Base-by-base conservation (phyloP, 108 stramenopile genomes). In the Cyclostephanos tholiformis region DNA sequence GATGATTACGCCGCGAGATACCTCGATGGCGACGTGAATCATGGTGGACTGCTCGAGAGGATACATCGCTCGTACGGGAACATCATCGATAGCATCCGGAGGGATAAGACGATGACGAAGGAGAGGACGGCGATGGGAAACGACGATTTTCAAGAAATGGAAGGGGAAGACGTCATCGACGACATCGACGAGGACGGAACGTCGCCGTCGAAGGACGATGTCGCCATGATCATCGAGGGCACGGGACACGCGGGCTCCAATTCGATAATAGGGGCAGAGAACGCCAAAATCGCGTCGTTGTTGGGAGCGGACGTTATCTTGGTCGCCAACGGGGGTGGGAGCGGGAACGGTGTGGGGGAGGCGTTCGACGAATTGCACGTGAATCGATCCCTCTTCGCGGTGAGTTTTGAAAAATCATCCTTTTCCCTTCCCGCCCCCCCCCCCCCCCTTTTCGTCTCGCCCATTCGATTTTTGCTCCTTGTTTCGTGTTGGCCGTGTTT, bases 211-310 rank as follows among this genome's bases (percentile, higher is more conserved):
- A n/a, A 79, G n/a, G 52, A 60, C 12, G 77, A 67, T 41, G 86
- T 89, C 49, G 68, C 92, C 20, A 79, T 90, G 35, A 78, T 98
- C 13, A 86, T 92, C 41, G 97, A 98, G 76, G 97, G 97, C 6
- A 98, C 97, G n/a, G 97, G 97, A 8, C 97, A 98, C 77, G 89
- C 85, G 36, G 97, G 95, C 7, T 95, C 89, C 0, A 89, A 89
- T 61, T 88, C 88, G 52, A 85, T 95, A 29, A 92, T 97, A 0
- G 89, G 87, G 43, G 84, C 87, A 50, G 90, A 79, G 55, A 97
- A 97, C 72, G 97, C 97, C 8, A 70, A 92, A 39, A 93, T 97
- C 27, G 97, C 97, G 1, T 71, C 73, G 8, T 72, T 86, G 73
- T 76, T 96, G 29, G 95, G 92, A 6, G 86, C 94, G 7, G 91